Conservation (phyloP, 768 basidiomycete species). For the Tephrocybe rancida region DNA sequence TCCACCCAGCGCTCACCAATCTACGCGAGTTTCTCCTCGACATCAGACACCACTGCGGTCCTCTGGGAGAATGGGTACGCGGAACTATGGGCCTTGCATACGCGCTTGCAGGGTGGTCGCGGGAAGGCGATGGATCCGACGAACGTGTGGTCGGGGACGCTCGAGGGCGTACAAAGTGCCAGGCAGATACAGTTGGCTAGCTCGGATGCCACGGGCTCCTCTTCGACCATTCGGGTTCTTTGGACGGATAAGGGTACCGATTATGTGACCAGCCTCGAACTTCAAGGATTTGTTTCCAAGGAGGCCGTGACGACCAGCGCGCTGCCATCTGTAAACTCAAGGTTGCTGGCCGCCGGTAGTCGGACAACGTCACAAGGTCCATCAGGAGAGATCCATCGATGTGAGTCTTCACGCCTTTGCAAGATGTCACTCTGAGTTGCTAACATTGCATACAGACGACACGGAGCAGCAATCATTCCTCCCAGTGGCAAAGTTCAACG, state of each 20-base stretch:
- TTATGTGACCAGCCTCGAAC: conserved; percentile 28
- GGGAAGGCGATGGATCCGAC: conserved; percentile 63
- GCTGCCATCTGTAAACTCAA: conserved; percentile 46
- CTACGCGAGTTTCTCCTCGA: conserved; percentile 64
- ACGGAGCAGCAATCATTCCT: conserved; percentile 20
- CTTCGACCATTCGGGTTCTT: conserved; percentile 36
- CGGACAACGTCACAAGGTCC: conserved; percentile 43
- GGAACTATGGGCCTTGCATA: conserved; percentile 72
- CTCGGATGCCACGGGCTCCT: conserved; percentile 9
- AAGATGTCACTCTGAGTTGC: neutral
- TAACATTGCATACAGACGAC: conserved; percentile 15
- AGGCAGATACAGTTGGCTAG: conserved; percentile 33
- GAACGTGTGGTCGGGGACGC: conserved; percentile 36
- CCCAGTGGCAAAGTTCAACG: conserved; percentile 47
- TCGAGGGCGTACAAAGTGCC: conserved; percentile 23
- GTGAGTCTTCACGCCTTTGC: conserved; percentile 30
- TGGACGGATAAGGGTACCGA: conserved; percentile 38
- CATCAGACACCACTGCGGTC: conserved; percentile 59
- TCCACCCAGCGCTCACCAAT: conserved; percentile 50
- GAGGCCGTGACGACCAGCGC: conserved; percentile 17
- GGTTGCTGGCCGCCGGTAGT: conserved; percentile 40
- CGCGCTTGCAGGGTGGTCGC: conserved; percentile 57
- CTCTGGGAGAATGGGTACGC: conserved; percentile 73
- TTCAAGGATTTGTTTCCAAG: conserved; percentile 17
- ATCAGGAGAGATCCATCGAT: conserved; percentile 49